Conservation (phyloP, 176 grass and related monocot genomes). For the Musa itinerans region DNA sequence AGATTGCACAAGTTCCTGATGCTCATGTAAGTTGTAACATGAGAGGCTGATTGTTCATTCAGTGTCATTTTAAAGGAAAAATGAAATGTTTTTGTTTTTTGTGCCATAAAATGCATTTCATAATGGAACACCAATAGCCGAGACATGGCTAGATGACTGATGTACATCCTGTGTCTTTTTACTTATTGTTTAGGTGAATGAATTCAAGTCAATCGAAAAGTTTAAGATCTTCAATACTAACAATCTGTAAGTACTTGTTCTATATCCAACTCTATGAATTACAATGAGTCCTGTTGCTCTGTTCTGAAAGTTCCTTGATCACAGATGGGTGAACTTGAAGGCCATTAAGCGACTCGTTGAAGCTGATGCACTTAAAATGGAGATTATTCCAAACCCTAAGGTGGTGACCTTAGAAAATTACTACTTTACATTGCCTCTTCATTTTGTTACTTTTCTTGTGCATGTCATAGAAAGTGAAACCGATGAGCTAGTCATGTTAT, state of each 20-base stretch:
- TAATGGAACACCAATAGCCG: no score
- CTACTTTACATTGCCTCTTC: background rate
- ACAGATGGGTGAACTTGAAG: constrained; percentile 91
- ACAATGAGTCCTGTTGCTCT: background rate
- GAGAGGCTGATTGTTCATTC: background rate
- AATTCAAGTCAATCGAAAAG: constrained; percentile 98
- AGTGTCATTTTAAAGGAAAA: background rate
- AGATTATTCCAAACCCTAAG: constrained; percentile 98
- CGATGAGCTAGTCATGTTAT: constrained; percentile 28
- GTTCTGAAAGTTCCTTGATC: constrained; percentile 7
- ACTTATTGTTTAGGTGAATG: constrained; percentile 45
- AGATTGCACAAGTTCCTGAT: constrained; percentile 99
- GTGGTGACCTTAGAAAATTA: constrained; percentile 20
- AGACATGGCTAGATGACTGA: background rate
- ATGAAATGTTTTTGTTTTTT: background rate
- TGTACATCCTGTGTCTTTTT: background rate
- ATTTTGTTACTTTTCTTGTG: background rate
- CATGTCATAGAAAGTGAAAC: background rate
- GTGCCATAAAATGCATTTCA: background rate
- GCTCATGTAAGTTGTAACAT: constrained; percentile 57
- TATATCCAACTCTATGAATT: background rate
- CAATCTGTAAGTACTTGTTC: constrained; percentile 52
- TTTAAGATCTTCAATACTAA: constrained; percentile 99
- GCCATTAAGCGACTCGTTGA: constrained; percentile 83
- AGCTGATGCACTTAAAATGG: constrained; percentile 91